Evolutionary conservation across 2,329 filamentous ascomycete species (phyloP).

Genomic region (Aspergillus sp.): DNA sequence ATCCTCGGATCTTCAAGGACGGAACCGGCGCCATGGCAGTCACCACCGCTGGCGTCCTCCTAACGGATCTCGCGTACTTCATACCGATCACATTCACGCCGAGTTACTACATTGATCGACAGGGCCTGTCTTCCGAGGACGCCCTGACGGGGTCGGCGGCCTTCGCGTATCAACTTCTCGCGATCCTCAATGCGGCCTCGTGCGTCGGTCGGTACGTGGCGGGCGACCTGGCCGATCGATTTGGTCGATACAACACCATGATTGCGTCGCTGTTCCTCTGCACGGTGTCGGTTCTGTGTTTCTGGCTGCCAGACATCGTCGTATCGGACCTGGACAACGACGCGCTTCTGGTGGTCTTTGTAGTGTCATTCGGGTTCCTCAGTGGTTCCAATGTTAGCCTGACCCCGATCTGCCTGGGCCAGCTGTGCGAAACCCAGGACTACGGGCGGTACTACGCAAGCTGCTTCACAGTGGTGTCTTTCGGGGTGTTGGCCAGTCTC

Average conservation of each 20-base stretch:
- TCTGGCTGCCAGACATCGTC: slow-evolving; percentile 12
- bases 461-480: slow-evolving; percentile 14
- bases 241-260: slow-evolving; percentile 24
- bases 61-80: slow-evolving; percentile 27
- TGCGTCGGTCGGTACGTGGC: slow-evolving; percentile 24
- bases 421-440: slow-evolving; percentile 21
- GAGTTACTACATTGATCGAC: slow-evolving; percentile 18
- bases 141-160: background rate
- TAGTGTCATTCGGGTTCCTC: slow-evolving; percentile 15
- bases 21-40: slow-evolving; percentile 13
- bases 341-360: slow-evolving; percentile 12
- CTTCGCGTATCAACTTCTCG: slow-evolving; percentile 22
- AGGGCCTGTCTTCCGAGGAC: slow-evolving; percentile 8
- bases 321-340: slow-evolving; percentile 4
- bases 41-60: slow-evolving; percentile 18
- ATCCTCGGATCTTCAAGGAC: slow-evolving; percentile 16
- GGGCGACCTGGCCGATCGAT: slow-evolving; percentile 21
- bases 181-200: slow-evolving; percentile 22
- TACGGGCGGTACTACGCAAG: slow-evolving; percentile 18
- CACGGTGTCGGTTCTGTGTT: slow-evolving; percentile 9
- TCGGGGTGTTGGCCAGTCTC: slow-evolving; percentile 14
- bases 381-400: slow-evolving; percentile 21
- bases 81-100: slow-evolving; percentile 27
- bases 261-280: slow-evolving; percentile 10
- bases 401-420: slow-evolving; percentile 22